Evolutionary conservation across 441 rosid species (phyloP).

Genomic region (Pelargonium cotyledonis): DNA sequence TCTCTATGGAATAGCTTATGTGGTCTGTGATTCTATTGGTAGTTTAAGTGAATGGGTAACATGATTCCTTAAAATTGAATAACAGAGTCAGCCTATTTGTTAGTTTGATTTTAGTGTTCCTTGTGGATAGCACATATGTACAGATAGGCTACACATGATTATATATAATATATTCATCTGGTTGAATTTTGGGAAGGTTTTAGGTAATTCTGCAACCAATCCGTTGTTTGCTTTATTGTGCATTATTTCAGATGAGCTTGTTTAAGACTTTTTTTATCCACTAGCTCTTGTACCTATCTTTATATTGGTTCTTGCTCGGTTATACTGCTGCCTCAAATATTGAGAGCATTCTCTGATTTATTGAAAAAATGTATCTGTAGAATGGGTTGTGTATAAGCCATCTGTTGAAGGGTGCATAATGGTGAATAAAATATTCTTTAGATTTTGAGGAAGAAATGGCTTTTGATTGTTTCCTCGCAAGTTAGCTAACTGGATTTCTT

Average conservation of each 20-base stretch:
- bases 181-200: background rate
- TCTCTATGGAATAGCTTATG: background rate
- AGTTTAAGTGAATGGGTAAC: background rate
- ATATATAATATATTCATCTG: background rate
- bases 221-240: background rate
- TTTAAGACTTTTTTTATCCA: background rate
- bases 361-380: background rate
- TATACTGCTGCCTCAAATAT: background rate
- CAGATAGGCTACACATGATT: background rate
- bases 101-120: background rate
- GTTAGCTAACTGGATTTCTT: background rate
- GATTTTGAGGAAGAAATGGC: background rate
- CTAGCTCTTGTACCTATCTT: background rate
- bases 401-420: background rate
- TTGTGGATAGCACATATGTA: background rate
- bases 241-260: background rate
- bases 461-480: background rate
- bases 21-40: background rate
- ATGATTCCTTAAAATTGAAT: background rate
- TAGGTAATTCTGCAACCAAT: background rate
- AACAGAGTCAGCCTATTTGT: background rate
- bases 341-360: background rate
- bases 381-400: background rate
- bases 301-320: background rate
- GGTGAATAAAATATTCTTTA: background rate